These are phyloP conservation scores for Forsythia viridissima DNA, from an alignment of 257 asterid genomes.

Conservation along the genomic window DNA sequence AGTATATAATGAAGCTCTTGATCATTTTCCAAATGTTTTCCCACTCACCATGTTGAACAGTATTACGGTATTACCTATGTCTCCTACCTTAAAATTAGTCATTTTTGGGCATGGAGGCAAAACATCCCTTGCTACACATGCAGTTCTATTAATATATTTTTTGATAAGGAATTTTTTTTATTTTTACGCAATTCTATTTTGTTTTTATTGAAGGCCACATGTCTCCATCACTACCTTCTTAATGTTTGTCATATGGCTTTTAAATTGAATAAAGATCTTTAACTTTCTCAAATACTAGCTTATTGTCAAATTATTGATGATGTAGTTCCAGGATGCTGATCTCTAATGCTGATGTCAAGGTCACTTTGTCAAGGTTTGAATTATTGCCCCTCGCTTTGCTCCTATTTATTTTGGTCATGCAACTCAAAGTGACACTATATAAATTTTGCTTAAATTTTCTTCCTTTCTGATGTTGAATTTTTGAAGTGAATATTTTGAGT, in stretches of 20 bases:
- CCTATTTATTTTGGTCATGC: not conserved
- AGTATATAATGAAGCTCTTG: not conserved
- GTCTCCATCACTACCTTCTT: not conserved
- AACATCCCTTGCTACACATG: not conserved
- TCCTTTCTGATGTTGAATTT: not conserved
- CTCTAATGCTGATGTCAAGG: slow-evolving; percentile 44
- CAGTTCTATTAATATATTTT: not conserved
- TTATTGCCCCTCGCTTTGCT: slow-evolving; percentile 2
- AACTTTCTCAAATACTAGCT: slow-evolving; percentile 20
- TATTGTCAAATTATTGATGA: slow-evolving; percentile 30
- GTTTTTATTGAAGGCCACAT: not conserved
- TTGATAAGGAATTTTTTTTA: not conserved
- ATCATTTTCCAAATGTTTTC: not conserved
- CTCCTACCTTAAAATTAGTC: slow-evolving; percentile 8
- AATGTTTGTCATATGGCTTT: slow-evolving; percentile 9
- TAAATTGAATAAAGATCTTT: slow-evolving; percentile 13
- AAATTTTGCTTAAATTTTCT: not conserved
- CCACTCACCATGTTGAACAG: not conserved
- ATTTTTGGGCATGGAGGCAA: slow-evolving; percentile 2
- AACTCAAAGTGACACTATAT: not conserved
- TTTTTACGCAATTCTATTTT: not conserved
- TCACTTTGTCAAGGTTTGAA: slow-evolving; percentile 55
- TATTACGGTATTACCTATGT: not conserved
- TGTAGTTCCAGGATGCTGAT: slow-evolving; percentile 56
- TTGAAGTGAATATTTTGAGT: not conserved